Evolutionary conservation across 331 rosid genomes (phyloP).

Genomic region (Acacia concinna): DNA sequence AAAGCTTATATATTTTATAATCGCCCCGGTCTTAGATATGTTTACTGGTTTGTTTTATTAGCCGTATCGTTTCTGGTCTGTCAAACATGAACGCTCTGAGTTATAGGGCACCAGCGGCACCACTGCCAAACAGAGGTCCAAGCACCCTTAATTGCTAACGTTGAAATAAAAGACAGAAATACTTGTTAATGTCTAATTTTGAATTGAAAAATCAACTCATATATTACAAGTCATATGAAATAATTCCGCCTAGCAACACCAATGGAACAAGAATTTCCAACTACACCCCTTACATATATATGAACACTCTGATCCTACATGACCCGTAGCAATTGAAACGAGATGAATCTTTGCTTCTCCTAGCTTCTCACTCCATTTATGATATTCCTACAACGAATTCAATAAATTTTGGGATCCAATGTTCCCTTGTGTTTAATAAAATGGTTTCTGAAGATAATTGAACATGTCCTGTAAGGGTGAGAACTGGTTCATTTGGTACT

Average conservation of each 20-base stretch:
- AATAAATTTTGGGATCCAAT: not conserved
- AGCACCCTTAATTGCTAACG: not conserved
- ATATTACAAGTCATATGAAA: constrained; percentile 43
- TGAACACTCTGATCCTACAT: constrained; percentile 23
- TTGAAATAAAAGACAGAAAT: not conserved
- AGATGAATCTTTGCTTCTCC: constrained; percentile 10
- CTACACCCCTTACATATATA: constrained; percentile 1
- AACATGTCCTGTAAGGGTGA: constrained; percentile 71
- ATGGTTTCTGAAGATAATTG: constrained; percentile 43
- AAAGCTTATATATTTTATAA: not conserved
- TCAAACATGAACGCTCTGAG: not conserved
- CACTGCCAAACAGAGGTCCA: constrained; percentile 1
- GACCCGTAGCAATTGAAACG: not conserved
- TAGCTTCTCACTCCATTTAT: not conserved
- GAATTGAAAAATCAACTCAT: constrained; percentile 24
- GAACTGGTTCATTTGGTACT: constrained; percentile 57
- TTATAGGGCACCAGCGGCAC: not conserved
- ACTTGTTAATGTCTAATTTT: constrained; percentile 12
- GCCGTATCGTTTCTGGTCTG: not conserved
- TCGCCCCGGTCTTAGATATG: not conserved
- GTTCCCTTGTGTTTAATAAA: constrained; percentile 30
- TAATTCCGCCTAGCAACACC: constrained; percentile 32
- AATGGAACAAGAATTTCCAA: constrained; percentile 36
- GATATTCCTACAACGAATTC: not conserved
- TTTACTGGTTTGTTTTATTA: not conserved